Evolutionary conservation across 1,284 basidiomycete species (phyloP), one percentile per base, ranked within the genome.

Genomic region (Ganoderma boninense): DNA sequence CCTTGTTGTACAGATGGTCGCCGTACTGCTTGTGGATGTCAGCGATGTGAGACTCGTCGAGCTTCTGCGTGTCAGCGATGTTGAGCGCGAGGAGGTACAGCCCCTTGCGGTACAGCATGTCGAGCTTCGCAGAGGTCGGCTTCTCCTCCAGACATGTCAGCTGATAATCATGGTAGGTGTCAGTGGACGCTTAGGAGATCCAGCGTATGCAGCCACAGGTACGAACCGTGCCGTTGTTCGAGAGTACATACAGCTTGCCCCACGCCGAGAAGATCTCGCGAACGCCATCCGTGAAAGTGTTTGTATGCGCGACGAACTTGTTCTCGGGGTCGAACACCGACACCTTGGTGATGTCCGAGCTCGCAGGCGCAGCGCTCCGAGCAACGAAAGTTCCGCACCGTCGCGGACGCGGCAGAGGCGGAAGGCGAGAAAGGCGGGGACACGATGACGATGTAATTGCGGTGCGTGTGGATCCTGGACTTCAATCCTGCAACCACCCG

Each of bases 251-350:
- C 2, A 97, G 86, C 62, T 89, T 85, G 0, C 90, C 92, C 92
- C 92, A 96, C 60, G 91, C 90, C 26, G 90, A 92, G 67, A 97
- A 87, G 0, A 97, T 86, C 42, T 93, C 91, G 63, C 93, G 84
- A 10, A 97, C 91, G 14, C 95, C 95, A 73, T 92, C 89, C 43
- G 88, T 87, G 77, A 96, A 95, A 4, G 92, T 88, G 8, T 91
- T 92, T 0, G 91, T 90, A 78, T 94, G 97, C 4, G 94, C 94
- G 7, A 98, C 89, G 64, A 97, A 88, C 83, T 97, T 97, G 83
- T 97, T 98, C 80, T 97, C 95, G 35, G 95, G 88, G 79, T 99
- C 97, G 74, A 99, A 95, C 1, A 99, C 88, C 0, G 94, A 94
- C 54, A 99, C 89, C 76, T 95, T 96, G 20, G 93, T 92, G 35